phyloP scores from a whole-genome alignment of 1,139 yeast genomes.

The Geotrichum citri-aurantii region DNA sequence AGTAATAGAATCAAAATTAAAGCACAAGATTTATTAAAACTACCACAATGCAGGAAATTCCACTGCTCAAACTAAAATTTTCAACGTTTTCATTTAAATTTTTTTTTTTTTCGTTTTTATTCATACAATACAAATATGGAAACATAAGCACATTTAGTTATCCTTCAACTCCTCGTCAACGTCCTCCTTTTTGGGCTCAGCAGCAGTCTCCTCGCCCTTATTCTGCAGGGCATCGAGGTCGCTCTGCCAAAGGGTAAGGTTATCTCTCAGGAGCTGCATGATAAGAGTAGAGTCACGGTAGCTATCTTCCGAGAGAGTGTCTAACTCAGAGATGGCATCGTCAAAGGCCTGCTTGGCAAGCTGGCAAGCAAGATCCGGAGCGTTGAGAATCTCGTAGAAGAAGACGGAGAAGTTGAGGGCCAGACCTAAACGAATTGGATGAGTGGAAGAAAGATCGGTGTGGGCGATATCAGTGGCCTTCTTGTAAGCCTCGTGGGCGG shows the following conservation, averaged over 20 bases:
- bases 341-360: constrained; percentile 98
- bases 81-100: not conserved
- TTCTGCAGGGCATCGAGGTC: constrained; percentile 47
- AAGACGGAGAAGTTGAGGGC: constrained; percentile 97
- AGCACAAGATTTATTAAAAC: not conserved
- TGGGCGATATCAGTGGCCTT: constrained; percentile 96
- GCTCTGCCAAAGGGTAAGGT: constrained; percentile 95
- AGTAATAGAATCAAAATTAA: not conserved
- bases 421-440: constrained; percentile 96
- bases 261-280: constrained; percentile 98
- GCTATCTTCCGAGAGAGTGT: constrained; percentile 94
- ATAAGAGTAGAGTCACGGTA: constrained; percentile 97
- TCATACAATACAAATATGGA: not conserved
- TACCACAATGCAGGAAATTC: not conserved
- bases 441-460: constrained; percentile 96
- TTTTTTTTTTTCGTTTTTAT: not conserved
- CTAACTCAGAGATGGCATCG: constrained; percentile 98
- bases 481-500: constrained; percentile 90
- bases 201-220: constrained; percentile 16
- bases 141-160: not conserved
- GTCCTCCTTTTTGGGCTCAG: constrained; percentile 23
- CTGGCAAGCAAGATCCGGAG: constrained; percentile 98
- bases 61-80: not conserved
- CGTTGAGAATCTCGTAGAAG: constrained; percentile 95
- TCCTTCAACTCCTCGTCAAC: constrained; percentile 16